phyloP scores from a whole-genome alignment of 352 stramenopile genomes.

The Globisporangium apiculatum region DNA sequence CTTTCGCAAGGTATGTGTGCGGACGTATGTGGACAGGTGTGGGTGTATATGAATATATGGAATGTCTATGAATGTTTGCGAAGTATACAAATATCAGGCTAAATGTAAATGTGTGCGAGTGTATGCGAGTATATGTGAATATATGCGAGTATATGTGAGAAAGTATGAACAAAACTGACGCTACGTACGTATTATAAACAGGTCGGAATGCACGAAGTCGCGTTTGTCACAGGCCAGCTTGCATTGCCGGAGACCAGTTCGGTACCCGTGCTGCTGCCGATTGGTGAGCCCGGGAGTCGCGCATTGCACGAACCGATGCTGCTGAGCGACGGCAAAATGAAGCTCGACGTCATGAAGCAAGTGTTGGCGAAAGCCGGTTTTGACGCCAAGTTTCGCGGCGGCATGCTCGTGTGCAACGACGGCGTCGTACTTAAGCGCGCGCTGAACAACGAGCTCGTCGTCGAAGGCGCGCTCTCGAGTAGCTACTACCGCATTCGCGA shows the following conservation, averaged over 20 bases:
- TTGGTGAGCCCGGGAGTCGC: constrained; percentile 26
- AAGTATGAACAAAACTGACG: no score
- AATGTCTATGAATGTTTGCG: background rate
- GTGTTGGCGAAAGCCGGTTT: constrained; percentile 81
- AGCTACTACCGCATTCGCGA: constrained; percentile 86
- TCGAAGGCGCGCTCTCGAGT: constrained; percentile 75
- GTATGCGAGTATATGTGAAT: background rate
- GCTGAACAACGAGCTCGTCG: constrained; percentile 84
- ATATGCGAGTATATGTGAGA: background rate
- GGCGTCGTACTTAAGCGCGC: constrained; percentile 82
- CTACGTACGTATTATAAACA: constrained; percentile 11
- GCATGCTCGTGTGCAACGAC: constrained; percentile 87
- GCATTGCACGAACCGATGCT: constrained; percentile 72
- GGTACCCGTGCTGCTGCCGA: constrained; percentile 59
- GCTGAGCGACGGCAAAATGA: constrained; percentile 86
- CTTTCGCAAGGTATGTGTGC: constrained; percentile 66
- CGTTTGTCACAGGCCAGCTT: constrained; percentile 77
- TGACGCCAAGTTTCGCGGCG: constrained; percentile 85
- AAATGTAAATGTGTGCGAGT: constrained; percentile 1
- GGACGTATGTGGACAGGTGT: no score
- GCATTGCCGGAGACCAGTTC: constrained; percentile 59
- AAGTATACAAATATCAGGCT: no score
- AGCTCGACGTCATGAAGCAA: constrained; percentile 87
- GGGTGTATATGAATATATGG: no score
- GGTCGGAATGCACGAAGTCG: constrained; percentile 82